Percentiles rank a stretch among this genome's conserved stretches.
These are phyloP conservation scores for Calonectria pseudoturangicola DNA, from an alignment of 2,329 filamentous ascomycete genomes.

Conservation along the genomic window DNA sequence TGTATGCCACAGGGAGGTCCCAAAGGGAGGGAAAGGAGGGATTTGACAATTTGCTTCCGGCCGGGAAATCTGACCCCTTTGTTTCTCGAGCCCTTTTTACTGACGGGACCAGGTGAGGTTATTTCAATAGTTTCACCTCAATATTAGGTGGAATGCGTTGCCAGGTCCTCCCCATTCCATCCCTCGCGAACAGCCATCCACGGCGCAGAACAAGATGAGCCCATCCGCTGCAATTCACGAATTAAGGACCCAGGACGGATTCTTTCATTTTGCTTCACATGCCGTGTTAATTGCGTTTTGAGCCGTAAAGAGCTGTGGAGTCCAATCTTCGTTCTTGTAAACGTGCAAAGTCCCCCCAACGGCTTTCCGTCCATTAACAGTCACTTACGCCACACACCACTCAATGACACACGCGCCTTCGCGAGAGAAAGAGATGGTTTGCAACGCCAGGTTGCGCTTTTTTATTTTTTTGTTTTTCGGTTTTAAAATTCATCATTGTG, in stretches of 20 bases:
- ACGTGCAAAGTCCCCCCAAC: neutral
- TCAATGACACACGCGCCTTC: conserved; percentile 31
- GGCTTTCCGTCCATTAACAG: neutral
- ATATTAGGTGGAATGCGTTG: conserved; percentile 64
- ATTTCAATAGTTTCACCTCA: conserved; percentile 56
- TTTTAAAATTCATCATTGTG: conserved; percentile 56
- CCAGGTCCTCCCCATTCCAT: conserved; percentile 61
- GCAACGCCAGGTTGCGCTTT: conserved; percentile 45
- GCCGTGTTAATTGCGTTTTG: conserved; percentile 18
- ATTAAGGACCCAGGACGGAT: conserved; percentile 23
- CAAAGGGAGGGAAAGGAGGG: conserved; percentile 41
- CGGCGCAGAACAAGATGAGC: conserved; percentile 38
- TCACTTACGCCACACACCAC: conserved; percentile 33
- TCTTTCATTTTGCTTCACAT: conserved; percentile 35
- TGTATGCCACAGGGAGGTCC: conserved; percentile 36
- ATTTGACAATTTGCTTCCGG: conserved; percentile 28
- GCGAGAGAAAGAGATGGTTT: conserved; percentile 40
- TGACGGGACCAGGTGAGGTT: conserved; percentile 46
- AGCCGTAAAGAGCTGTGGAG: conserved; percentile 17
- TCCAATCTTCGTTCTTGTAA: neutral
- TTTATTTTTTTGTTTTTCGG: conserved; percentile 30
- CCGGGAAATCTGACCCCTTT: conserved; percentile 47
- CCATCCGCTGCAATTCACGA: conserved; percentile 12
- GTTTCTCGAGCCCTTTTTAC: conserved; percentile 44
- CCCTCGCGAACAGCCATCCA: conserved; percentile 43